These are phyloP conservation scores for Gossypium gossypioides DNA, from an alignment of 441 rosid genomes.

Conservation along the genomic window DNA sequence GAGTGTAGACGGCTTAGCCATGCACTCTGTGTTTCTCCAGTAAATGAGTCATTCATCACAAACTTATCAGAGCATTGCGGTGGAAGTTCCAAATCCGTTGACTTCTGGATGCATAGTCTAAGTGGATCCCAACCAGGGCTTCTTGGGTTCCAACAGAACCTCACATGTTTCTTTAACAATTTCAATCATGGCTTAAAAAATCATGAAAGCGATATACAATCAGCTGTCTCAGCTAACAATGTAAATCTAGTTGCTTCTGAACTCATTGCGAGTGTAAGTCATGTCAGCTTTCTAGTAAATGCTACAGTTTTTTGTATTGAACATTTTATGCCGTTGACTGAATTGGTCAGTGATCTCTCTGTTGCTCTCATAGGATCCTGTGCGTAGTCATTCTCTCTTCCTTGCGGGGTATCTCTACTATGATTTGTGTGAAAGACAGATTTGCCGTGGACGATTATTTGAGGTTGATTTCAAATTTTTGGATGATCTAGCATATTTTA, in stretches of 20 bases:
- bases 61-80: conserved; percentile 43
- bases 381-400: conserved; percentile 39
- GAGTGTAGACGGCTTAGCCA: conserved; percentile 78
- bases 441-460: conserved; percentile 46
- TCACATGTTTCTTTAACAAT: conserved; percentile 31
- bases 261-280: conserved; percentile 58
- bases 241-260: conserved; percentile 48
- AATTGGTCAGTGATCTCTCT: conserved; percentile 10
- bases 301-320: conserved; percentile 2
- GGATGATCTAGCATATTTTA: neutral
- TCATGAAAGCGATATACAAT: conserved; percentile 22
- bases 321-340: neutral
- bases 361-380: conserved; percentile 39
- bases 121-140: conserved; percentile 46
- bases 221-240: conserved; percentile 37
- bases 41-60: conserved; percentile 44
- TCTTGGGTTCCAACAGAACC: conserved; percentile 55
- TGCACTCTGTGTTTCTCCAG: conserved; percentile 70
- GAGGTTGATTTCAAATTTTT: conserved; percentile 44
- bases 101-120: conserved; percentile 65
- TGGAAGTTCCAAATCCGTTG: conserved; percentile 37
- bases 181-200: conserved; percentile 19
- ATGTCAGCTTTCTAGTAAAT: neutral
- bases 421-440: conserved; percentile 66
- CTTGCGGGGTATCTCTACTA: conserved; percentile 69